These are phyloP conservation scores for Brassica incana DNA, from an alignment of 345 rosid genomes.

Conservation along the genomic window DNA sequence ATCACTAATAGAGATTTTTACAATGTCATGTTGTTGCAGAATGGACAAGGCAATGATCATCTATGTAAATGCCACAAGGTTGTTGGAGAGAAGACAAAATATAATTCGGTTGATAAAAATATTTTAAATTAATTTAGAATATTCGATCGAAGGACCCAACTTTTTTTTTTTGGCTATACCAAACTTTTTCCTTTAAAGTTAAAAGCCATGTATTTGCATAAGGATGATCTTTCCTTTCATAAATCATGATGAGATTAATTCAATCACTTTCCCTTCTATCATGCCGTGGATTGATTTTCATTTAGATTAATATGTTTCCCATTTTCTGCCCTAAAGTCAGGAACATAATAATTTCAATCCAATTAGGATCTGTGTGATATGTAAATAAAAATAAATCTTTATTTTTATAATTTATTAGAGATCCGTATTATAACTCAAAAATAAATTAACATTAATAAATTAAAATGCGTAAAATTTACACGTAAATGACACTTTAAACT, in stretches of 20 bases:
- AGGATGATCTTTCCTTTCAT: background rate
- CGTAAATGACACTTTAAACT: too few relatives aligned
- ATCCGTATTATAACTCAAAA: too few relatives aligned
- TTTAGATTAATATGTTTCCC: slow-evolving; percentile 1
- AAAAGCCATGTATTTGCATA: background rate
- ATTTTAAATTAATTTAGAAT: background rate
- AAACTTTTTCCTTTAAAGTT: background rate
- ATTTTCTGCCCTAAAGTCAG: slow-evolving; percentile 4
- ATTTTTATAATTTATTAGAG: too few relatives aligned
- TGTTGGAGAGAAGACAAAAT: slow-evolving; percentile 32
- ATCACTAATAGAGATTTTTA: background rate
- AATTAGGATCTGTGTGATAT: background rate
- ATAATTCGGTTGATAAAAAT: slow-evolving; percentile 25
- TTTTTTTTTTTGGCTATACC: background rate
- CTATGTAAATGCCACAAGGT: slow-evolving; percentile 6
- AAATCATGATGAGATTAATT: slow-evolving; percentile 6
- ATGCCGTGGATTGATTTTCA: slow-evolving; percentile 33
- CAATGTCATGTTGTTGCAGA: slow-evolving; percentile 13
- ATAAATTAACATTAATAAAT: too few relatives aligned
- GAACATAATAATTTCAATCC: slow-evolving; percentile 34
- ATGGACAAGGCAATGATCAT: slow-evolving; percentile 1
- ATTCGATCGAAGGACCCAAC: slow-evolving; percentile 1
- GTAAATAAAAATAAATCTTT: background rate
- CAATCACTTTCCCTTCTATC: slow-evolving; percentile 35
- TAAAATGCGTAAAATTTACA: too few relatives aligned